These are phyloP conservation scores for Cicer pinnatifidum DNA, from an alignment of 306 rosid species.

Conservation along the genomic window DNA sequence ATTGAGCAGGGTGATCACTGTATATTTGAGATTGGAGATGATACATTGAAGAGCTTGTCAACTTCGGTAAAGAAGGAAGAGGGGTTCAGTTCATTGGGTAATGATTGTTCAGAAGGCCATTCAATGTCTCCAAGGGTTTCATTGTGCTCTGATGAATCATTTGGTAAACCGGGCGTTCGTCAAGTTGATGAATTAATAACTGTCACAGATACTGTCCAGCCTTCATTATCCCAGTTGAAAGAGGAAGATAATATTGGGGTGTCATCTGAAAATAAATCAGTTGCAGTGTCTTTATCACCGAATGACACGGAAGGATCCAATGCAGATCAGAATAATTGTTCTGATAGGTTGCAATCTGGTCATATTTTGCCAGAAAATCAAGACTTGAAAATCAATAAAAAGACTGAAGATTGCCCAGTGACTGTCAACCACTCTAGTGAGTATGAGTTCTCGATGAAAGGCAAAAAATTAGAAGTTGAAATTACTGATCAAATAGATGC, in stretches of 20 bases:
- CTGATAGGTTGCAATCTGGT: slow-evolving; percentile 37
- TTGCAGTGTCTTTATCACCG: slow-evolving; percentile 10
- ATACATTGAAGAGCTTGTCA: slow-evolving; percentile 1
- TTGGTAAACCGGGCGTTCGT: slow-evolving; percentile 40
- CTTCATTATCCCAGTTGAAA: slow-evolving; percentile 35
- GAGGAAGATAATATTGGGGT: slow-evolving; percentile 40
- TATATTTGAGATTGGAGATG: slow-evolving; percentile 11
- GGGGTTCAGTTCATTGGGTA: slow-evolving; percentile 5
- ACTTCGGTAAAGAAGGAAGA: background rate
- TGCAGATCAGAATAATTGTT: slow-evolving; percentile 32
- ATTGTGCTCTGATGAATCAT: slow-evolving; percentile 1
- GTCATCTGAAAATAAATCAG: slow-evolving; percentile 36
- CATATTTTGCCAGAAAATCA: slow-evolving; percentile 37
- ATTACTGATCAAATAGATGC: slow-evolving; percentile 43
- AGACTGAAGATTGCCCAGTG: slow-evolving; percentile 13
- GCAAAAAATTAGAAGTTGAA: slow-evolving; percentile 19
- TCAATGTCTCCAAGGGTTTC: slow-evolving; percentile 1
- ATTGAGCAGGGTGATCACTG: slow-evolving; percentile 17
- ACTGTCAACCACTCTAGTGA: slow-evolving; percentile 33
- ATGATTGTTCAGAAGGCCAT: slow-evolving; percentile 21
- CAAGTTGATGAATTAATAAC: slow-evolving; percentile 27
- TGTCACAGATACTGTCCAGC: slow-evolving; percentile 25
- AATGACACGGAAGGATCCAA: slow-evolving; percentile 29
- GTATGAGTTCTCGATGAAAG: slow-evolving; percentile 35
- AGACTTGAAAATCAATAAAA: slow-evolving; percentile 9